These are phyloP conservation scores for Zea mays DNA, from an alignment of 176 grass and related monocot genomes.

Conservation along the genomic window DNA sequence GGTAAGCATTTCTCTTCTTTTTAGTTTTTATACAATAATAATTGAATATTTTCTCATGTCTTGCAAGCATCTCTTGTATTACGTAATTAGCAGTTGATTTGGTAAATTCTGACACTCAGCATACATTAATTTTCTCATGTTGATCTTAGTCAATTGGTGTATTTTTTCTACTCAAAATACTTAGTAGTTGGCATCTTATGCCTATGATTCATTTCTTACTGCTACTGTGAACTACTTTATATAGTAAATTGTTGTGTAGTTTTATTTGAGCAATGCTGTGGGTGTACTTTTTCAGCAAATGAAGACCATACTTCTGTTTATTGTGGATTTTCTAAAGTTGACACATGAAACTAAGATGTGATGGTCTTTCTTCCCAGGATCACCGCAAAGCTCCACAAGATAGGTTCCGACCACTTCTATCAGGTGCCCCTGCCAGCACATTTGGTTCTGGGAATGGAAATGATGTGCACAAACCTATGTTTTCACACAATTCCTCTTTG, in stretches of 20 bases:
- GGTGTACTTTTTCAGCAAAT: conserved; percentile 6
- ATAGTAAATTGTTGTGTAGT: neutral
- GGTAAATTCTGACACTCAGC: neutral
- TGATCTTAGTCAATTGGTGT: neutral
- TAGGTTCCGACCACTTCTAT: conserved; percentile 92
- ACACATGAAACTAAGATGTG: conserved; percentile 31
- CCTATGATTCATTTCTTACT: neutral
- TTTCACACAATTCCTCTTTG: conserved; percentile 69
- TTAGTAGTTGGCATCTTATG: neutral
- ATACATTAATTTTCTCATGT: neutral
- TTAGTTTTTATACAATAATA: conserved; percentile 3
- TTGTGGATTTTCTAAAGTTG: conserved; percentile 12
- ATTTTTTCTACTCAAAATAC: neutral
- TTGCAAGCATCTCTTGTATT: neutral
- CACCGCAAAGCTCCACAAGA: conserved; percentile 77
- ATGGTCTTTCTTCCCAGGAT: conserved; percentile 64
- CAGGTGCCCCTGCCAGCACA: conserved; percentile 70
- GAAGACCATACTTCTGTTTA: conserved; percentile 13
- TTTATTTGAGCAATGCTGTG: conserved; percentile 5
- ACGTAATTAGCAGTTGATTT: conserved; percentile 1
- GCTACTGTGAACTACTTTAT: conserved; percentile 9
- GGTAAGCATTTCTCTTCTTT: conserved; percentile 52
- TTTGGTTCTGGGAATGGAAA: conserved; percentile 56
- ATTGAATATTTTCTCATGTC: conserved; percentile 23
- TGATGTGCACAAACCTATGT: conserved; percentile 53